Conservation (phyloP, 225 moss, liverwort and hornwort genomes). For the Rhytidiadelphus loreus region DNA sequence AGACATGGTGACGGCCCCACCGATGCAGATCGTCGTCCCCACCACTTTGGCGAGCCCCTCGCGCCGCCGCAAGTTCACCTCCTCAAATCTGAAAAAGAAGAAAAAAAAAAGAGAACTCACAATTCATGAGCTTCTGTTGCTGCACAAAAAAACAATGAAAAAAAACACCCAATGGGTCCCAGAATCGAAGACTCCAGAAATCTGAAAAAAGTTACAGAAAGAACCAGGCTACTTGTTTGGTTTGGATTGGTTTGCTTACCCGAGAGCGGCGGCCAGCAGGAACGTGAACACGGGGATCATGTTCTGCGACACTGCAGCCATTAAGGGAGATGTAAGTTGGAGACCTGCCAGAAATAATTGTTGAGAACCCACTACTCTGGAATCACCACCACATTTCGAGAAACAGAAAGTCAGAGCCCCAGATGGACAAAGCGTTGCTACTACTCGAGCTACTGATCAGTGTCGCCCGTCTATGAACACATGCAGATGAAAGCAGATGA, state of each 20-base stretch:
- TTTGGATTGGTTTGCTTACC: background rate
- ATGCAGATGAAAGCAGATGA: background rate
- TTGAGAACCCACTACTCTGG: slow-evolving; percentile 59
- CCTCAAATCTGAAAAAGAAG: slow-evolving; percentile 15
- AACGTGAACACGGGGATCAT: slow-evolving; percentile 59
- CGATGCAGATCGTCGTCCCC: slow-evolving; percentile 30
- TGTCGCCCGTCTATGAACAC: background rate
- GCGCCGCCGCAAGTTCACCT: slow-evolving; percentile 36
- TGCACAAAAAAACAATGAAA: background rate
- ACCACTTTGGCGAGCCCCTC: slow-evolving; percentile 43
- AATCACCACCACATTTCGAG: slow-evolving; percentile 10
- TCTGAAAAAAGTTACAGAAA: background rate
- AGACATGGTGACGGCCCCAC: slow-evolving; percentile 46
- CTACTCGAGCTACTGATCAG: background rate
- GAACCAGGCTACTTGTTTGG: background rate
- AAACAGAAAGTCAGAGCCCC: background rate
- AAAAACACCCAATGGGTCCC: background rate
- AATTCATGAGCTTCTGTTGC: background rate
- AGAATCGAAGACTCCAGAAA: background rate
- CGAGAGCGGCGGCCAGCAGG: slow-evolving; percentile 33
- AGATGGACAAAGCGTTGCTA: background rate
- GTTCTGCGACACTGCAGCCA: slow-evolving; percentile 57
- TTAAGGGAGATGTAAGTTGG: slow-evolving; percentile 41
- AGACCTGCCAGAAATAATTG: slow-evolving; percentile 57
- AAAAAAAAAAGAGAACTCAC: background rate